phyloP scores from a whole-genome alignment of 2,329 filamentous ascomycete species.

The Volutella citrinella region DNA sequence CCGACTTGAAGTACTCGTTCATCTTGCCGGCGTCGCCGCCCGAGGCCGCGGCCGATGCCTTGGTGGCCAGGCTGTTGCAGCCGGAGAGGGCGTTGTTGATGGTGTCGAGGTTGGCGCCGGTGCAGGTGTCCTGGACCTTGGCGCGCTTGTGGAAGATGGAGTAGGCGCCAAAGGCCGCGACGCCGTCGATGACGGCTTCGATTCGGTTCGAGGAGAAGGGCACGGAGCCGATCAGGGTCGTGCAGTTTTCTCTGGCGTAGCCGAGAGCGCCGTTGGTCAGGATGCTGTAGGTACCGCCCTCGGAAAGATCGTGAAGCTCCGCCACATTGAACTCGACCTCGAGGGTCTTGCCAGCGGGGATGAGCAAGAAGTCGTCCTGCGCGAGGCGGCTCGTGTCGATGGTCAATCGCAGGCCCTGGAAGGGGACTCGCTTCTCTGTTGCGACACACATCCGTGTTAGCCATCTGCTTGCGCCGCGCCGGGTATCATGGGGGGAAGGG shows the following conservation, averaged over 20 bases:
- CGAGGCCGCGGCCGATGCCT: constrained; percentile 33
- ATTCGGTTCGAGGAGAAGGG: constrained; percentile 56
- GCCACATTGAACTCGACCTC: constrained; percentile 49
- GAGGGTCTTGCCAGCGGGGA: constrained; percentile 43
- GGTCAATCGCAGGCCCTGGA: constrained; percentile 49
- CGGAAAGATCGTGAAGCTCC: constrained; percentile 45
- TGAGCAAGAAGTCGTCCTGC: constrained; percentile 43
- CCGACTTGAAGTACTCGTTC: constrained; percentile 58
- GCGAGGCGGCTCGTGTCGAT: constrained; percentile 39
- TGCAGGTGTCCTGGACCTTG: constrained; percentile 46
- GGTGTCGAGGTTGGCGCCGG: neutral
- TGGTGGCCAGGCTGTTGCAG: constrained; percentile 25
- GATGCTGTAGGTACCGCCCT: constrained; percentile 50
- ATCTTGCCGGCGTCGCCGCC: constrained; percentile 45
- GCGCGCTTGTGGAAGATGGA: constrained; percentile 48
- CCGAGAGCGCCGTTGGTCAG: constrained; percentile 51
- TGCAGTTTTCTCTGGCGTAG: constrained; percentile 46
- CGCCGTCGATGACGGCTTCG: constrained; percentile 53
- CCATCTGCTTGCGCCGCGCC: constrained; percentile 19
- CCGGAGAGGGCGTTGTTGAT: neutral
- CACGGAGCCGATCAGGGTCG: constrained; percentile 47
- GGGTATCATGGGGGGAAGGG: too few relatives aligned
- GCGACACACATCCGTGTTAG: neutral
- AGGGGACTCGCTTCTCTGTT: constrained; percentile 29
- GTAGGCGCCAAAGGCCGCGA: constrained; percentile 45